Evolutionary conservation across 495 filamentous ascomycete genomes (phyloP).

Genomic region (Hypoxylon lienhwacheense): DNA sequence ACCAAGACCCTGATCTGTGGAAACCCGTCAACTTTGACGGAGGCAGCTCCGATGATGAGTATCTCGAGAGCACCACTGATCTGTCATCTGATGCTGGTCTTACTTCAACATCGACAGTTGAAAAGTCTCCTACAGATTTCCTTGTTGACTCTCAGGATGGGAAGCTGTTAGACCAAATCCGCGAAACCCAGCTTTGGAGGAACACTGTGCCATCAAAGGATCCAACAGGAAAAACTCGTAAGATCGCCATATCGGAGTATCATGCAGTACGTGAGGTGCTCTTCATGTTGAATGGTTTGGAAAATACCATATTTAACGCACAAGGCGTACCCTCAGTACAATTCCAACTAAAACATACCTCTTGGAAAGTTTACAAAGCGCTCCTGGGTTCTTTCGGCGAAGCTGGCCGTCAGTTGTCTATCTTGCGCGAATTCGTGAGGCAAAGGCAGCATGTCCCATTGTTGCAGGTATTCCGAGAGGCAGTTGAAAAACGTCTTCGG

Average conservation of each 20-base stretch:
- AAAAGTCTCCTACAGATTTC: slow-evolving; percentile 46
- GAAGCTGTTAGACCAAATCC: slow-evolving; percentile 52
- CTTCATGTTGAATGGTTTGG: slow-evolving; percentile 81
- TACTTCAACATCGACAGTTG: slow-evolving; percentile 45
- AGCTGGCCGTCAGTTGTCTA: slow-evolving; percentile 42
- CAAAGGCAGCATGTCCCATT: slow-evolving; percentile 46
- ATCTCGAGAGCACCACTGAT: slow-evolving; percentile 44
- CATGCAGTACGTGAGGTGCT: slow-evolving; percentile 76
- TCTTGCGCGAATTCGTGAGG: slow-evolving; percentile 41
- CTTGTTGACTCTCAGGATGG: slow-evolving; percentile 42
- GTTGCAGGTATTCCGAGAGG: slow-evolving; percentile 54
- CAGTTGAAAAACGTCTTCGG: slow-evolving; percentile 45
- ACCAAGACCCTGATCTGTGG: slow-evolving; percentile 74
- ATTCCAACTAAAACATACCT: slow-evolving; percentile 44
- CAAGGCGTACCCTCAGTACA: slow-evolving; percentile 36
- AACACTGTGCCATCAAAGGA: slow-evolving; percentile 38
- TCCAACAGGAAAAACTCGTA: slow-evolving; percentile 40
- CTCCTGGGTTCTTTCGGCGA: slow-evolving; percentile 45
- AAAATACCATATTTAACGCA: slow-evolving; percentile 69
- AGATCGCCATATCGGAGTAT: slow-evolving; percentile 65
- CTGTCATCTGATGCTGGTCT: slow-evolving; percentile 41
- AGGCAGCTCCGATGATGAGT: slow-evolving; percentile 62
- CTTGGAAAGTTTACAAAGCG: slow-evolving; percentile 48
- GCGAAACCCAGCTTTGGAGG: slow-evolving; percentile 68
- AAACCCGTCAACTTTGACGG: slow-evolving; percentile 71